These are phyloP conservation scores for Dactylellina sp. DNA, from an alignment of 2,329 filamentous ascomycete genomes.

Conservation along the genomic window DNA sequence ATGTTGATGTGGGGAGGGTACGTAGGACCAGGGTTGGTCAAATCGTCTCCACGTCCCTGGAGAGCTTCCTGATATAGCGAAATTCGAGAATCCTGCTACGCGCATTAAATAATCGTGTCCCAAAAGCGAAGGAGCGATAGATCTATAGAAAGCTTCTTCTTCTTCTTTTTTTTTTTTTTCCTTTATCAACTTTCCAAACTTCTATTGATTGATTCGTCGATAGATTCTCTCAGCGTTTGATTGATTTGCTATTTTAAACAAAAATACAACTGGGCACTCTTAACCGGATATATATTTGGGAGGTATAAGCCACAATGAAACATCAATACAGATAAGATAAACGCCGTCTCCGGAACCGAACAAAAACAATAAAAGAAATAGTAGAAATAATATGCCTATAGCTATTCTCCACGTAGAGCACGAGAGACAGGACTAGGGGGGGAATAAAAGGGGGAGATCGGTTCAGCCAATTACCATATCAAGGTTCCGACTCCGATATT, in stretches of 20 bases:
- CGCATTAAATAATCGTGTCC: neutral
- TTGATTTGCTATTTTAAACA: neutral
- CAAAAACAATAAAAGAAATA: no score
- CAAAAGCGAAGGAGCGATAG: neutral
- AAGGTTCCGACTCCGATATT: constrained; percentile 26
- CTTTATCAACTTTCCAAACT: no score
- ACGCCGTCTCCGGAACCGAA: constrained; percentile 9
- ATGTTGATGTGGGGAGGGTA: neutral
- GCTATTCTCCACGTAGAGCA: no score
- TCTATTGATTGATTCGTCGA: no score
- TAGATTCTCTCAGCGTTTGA: no score
- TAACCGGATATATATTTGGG: constrained; percentile 4
- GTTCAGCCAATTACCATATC: neutral
- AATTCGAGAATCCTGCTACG: constrained; percentile 35
- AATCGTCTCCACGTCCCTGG: constrained; percentile 9
- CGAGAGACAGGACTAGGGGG: no score
- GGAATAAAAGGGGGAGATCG: neutral
- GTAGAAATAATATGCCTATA: no score
- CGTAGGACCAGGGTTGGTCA: no score
- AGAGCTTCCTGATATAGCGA: constrained; percentile 22
- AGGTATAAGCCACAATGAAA: constrained; percentile 23
- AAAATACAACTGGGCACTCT: neutral
- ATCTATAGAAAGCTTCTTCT: no score
- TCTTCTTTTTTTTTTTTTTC: no score
- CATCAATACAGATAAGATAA: constrained; percentile 31